Conservation (phyloP, 345 rosid genomes). For the Syzygium oleosum region DNA sequence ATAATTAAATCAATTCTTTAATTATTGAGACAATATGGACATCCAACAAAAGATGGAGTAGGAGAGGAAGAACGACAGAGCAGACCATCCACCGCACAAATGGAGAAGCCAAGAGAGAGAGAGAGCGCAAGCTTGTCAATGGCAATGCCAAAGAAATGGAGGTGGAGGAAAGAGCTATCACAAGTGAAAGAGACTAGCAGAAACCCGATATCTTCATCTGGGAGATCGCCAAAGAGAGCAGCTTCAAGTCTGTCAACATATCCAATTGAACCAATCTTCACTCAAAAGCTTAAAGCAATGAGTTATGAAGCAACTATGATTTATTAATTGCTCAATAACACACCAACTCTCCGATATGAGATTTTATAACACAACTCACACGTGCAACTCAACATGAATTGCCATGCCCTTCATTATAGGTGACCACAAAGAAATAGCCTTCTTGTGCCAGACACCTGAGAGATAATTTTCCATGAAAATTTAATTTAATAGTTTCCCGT, state of each 20-base stretch:
- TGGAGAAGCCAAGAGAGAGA: background rate
- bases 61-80: background rate
- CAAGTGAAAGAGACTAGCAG: too few species aligned
- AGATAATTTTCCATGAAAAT: background rate
- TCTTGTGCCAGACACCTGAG: background rate
- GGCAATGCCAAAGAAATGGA: background rate
- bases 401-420: slow-evolving; percentile 66
- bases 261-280: too few species aligned
- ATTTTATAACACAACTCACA: too few species aligned
- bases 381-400: too few species aligned
- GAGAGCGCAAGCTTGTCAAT: background rate
- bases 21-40: background rate
- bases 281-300: too few species aligned
- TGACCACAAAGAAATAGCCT: background rate
- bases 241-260: too few species aligned
- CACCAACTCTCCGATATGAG: too few species aligned
- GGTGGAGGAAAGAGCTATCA: background rate
- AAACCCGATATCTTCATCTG: too few species aligned
- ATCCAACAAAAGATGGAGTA: background rate
- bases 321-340: too few species aligned
- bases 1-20: background rate
- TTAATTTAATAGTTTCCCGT: background rate
- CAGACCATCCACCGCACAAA: background rate
- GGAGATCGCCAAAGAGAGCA: too few species aligned
- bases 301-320: too few species aligned